Conservation (phyloP, 2,329 filamentous ascomycete genomes). For the Botrytis tulipae region DNA sequence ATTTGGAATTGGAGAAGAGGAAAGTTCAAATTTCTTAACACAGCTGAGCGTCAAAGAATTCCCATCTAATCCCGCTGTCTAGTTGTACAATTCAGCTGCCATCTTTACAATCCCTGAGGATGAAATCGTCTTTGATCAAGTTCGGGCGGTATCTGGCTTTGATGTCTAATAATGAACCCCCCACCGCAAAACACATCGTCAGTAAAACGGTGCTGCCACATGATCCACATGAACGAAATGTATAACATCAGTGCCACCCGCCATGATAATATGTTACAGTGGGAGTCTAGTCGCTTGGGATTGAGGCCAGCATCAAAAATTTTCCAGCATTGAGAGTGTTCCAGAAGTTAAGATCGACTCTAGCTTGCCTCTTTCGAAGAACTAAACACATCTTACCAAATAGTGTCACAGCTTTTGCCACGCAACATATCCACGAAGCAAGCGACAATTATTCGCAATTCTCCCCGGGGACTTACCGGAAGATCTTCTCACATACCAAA, state of each 20-base stretch:
- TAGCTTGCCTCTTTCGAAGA: background rate
- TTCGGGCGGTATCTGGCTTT: background rate
- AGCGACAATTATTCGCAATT: background rate
- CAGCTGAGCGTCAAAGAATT: background rate
- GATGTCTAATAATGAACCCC: too few relatives aligned
- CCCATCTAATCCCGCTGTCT: background rate
- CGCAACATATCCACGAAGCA: too few relatives aligned
- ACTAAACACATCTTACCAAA: background rate
- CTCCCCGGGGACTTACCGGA: too few relatives aligned
- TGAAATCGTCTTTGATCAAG: background rate
- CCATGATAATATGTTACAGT: background rate
- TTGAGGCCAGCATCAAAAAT: background rate
- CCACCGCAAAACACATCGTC: background rate
- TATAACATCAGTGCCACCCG: background rate
- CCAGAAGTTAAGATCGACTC: background rate
- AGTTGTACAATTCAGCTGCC: background rate
- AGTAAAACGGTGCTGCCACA: background rate
- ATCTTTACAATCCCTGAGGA: background rate
- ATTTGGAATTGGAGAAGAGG: background rate
- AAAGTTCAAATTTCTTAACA: background rate
- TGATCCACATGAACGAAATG: background rate
- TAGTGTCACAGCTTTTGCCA: background rate
- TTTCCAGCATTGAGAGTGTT: background rate
- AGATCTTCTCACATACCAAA: background rate
- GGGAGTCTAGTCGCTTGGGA: background rate